Conservation (phyloP, 139 green algal species). For the Eudorina sp. region DNA sequence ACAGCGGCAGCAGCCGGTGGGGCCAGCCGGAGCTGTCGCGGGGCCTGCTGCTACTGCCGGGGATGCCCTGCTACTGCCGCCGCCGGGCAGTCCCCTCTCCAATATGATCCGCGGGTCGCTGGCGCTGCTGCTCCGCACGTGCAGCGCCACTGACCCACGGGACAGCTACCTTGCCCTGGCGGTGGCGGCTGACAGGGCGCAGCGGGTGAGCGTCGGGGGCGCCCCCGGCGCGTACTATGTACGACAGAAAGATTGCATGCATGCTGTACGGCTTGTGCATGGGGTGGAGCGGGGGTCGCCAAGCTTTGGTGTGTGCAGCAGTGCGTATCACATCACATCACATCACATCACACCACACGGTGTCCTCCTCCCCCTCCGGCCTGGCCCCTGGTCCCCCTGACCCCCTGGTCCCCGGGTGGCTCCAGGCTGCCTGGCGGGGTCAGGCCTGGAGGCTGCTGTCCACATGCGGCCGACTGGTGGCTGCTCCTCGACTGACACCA, state of each 20-base stretch:
- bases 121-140: conserved; percentile 68
- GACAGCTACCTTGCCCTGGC: conserved; percentile 53
- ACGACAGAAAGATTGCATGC: no score
- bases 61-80: conserved; percentile 18
- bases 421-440: conserved; percentile 33
- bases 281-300: no score
- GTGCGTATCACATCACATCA: no score
- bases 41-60: not conserved
- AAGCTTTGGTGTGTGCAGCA: no score
- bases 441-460: conserved; percentile 57
- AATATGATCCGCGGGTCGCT: conserved; percentile 52
- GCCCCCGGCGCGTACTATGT: no score
- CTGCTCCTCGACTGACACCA: no score
- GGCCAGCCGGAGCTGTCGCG: not conserved
- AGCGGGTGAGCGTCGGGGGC: not conserved
- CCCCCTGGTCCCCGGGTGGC: not conserved
- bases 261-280: no score
- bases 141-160: conserved; percentile 1
- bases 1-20: not conserved
- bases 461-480: conserved; percentile 54
- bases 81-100: not conserved
- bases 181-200: not conserved
- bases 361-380: no score
- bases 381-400: no score
- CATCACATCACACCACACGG: no score